A percentile compares a stretch with the other conserved stretches of the same genome.
These are phyloP conservation scores for Panaeolus papilionaceus DNA, from an alignment of 768 basidiomycete genomes.

Conservation along the genomic window DNA sequence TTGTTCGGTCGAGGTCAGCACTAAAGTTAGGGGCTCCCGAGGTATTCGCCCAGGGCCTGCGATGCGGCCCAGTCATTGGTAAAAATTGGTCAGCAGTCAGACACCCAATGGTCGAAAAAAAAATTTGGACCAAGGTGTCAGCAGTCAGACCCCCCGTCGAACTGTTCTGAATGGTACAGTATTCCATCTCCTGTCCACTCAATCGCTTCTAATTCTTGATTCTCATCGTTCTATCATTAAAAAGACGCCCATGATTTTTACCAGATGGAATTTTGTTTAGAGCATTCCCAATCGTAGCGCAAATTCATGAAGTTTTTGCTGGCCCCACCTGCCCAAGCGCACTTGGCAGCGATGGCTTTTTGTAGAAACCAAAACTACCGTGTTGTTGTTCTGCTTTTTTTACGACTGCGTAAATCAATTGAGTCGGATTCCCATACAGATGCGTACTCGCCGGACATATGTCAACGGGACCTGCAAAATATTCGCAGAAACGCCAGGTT, in stretches of 20 bases:
- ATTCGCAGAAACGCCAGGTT: background rate
- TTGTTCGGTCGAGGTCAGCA: too few relatives aligned
- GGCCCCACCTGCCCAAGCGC: background rate
- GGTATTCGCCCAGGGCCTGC: too few relatives aligned
- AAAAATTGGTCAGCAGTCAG: too few relatives aligned
- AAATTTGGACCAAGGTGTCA: too few relatives aligned
- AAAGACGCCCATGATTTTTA: constrained; percentile 3
- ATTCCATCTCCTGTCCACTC: background rate
- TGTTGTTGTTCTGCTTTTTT: too few relatives aligned
- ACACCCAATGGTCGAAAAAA: too few relatives aligned
- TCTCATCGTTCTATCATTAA: background rate
- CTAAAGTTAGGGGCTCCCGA: too few relatives aligned
- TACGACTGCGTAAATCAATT: too few relatives aligned
- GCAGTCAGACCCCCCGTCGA: too few relatives aligned
- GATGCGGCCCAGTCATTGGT: too few relatives aligned
- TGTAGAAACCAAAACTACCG: background rate
- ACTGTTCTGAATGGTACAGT: too few relatives aligned
- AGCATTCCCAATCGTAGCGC: background rate
- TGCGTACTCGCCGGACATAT: background rate
- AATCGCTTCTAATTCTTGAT: background rate
- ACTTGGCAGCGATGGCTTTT: background rate
- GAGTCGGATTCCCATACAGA: background rate
- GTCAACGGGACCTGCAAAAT: background rate
- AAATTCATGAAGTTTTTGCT: background rate
- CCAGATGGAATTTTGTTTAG: background rate